Evolutionary conservation across 1,284 basidiomycete species (phyloP), one percentile per base, ranked within the genome.

Genomic region (Moniliophthora roreri): DNA sequence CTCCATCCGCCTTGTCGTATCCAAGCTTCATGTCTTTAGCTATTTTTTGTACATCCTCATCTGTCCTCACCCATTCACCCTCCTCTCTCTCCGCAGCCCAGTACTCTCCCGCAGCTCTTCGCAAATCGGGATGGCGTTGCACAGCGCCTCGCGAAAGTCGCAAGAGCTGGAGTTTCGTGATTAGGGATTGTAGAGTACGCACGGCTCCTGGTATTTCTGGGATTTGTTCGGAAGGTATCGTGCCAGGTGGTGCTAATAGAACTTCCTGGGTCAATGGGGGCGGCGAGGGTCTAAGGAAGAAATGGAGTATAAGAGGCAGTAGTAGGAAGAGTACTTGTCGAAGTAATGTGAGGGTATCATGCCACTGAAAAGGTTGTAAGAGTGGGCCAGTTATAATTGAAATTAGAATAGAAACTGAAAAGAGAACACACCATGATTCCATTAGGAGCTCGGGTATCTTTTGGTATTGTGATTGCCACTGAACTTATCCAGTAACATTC

Each of bases 321-420:
- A 75, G 15, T 54, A 87, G 71, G 69, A 90, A 85, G 53, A 87
- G 64, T 3, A 73, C 36, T 52, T 81, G 78, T 10, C 88, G 85
- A 18, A 71, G 56, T 51, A 75, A 63, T 65, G 78, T 78, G 35
- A 84, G 68, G 24, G 62, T 71, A 64, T 90, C 86, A 68, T 88
- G 84, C 80, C 82, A 85, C 88, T 90, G 60, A 42, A 10, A 51
- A 36, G 40, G 10, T 56, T 36, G 24, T 44, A 8, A 4, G 24
- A 36, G 52, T 45, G 26, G 21, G 36, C 10, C 49, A 11, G 4
- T 47, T 2, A 28, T 18, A 24, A 9, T 34, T 3, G 10, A 38
- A 4, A 32, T 42, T 42, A 36, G 28, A 38, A 20, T n/a, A n/a
- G n/a, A 52, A 53, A 49, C n/a, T 35, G 11, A 10, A 20, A 21